These are phyloP conservation scores for Biscutella laevigata DNA, from an alignment of 441 rosid genomes.

Conservation along the genomic window DNA sequence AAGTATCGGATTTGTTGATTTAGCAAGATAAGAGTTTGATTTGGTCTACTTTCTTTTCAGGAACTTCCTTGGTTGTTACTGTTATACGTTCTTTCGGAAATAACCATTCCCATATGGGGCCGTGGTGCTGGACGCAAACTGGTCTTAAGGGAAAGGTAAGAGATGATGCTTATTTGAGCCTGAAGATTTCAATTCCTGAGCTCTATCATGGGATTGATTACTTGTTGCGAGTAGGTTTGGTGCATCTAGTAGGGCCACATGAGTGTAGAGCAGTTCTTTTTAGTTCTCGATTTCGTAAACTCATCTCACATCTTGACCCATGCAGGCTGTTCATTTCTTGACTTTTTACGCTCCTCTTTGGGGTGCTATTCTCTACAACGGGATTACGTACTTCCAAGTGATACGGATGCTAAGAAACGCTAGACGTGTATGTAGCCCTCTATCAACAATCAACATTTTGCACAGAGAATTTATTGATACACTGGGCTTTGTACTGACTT, in stretches of 20 bases:
- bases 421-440: constrained; percentile 50
- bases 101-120: constrained; percentile 59
- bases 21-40: not conserved
- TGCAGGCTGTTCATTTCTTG: constrained; percentile 85
- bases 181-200: not conserved
- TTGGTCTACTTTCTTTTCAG: constrained; percentile 34
- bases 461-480: not conserved
- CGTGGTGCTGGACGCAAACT: constrained; percentile 73
- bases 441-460: not conserved
- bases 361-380: constrained; percentile 96
- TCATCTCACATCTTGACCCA: not conserved
- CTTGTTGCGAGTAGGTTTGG: not conserved
- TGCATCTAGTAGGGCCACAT: not conserved
- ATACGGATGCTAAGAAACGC: constrained; percentile 92
- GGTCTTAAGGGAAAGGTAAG: constrained; percentile 81
- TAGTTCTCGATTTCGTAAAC: not conserved
- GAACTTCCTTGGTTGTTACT: constrained; percentile 74
- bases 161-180: not conserved
- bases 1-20: not conserved
- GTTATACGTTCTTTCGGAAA: constrained; percentile 77
- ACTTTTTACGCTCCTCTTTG: constrained; percentile 84
- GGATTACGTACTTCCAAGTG: constrained; percentile 84
- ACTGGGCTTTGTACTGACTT: not conserved
- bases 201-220: not conserved
- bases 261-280: not conserved